Conservation (phyloP, 2,329 filamentous ascomycete genomes). For the Zalaria sp. region DNA sequence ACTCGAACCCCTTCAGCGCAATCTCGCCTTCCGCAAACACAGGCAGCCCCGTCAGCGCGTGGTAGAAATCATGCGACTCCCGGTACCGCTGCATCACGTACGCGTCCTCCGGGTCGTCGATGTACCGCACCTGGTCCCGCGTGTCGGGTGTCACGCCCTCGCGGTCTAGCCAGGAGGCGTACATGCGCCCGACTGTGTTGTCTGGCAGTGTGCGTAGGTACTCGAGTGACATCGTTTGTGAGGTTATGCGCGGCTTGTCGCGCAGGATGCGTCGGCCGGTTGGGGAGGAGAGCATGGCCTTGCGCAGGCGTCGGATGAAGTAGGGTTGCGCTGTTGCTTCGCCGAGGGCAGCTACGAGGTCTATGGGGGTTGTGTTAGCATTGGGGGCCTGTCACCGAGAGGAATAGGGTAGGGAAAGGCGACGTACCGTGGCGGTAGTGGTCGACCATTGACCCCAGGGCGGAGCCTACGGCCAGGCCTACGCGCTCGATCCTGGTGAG, state of each 20-base stretch:
- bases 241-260: constrained; percentile 78
- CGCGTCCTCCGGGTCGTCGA: constrained; percentile 88
- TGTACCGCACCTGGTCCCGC: constrained; percentile 66
- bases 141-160: constrained; percentile 92
- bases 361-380: constrained; percentile 27
- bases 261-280: constrained; percentile 86
- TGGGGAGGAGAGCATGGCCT: constrained; percentile 73
- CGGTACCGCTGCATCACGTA: constrained; percentile 98
- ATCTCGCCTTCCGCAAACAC: constrained; percentile 91
- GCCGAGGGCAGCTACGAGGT: constrained; percentile 87
- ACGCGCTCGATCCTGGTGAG: constrained; percentile 65
- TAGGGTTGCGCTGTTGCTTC: constrained; percentile 90
- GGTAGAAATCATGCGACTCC: constrained; percentile 96
- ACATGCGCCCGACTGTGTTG: constrained; percentile 66
- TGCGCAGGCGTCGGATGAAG: constrained; percentile 83
- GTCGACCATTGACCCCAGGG: constrained; percentile 49
- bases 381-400: not conserved
- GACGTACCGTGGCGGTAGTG: constrained; percentile 60
- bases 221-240: constrained; percentile 50
- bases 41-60: constrained; percentile 82
- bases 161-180: constrained; percentile 81
- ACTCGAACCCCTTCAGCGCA: constrained; percentile 96
- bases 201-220: constrained; percentile 57
- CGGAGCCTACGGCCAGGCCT: constrained; percentile 51
- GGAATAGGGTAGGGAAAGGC: not conserved